A percentile compares a stretch with the other conserved stretches of the same genome.
These are phyloP conservation scores for Coffea eugenioides DNA, from an alignment of 257 asterid genomes.

Conservation along the genomic window DNA sequence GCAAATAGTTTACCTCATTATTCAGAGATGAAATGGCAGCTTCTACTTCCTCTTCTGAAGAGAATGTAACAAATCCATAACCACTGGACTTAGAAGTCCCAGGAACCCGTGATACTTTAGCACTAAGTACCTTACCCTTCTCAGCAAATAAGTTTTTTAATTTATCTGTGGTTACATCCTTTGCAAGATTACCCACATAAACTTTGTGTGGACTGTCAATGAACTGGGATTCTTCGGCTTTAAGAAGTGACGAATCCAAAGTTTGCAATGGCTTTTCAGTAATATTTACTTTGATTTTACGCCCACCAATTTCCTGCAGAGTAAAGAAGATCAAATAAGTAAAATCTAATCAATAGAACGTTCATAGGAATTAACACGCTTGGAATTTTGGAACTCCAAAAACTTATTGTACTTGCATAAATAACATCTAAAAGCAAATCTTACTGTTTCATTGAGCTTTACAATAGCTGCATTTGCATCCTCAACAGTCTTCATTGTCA, in stretches of 20 bases:
- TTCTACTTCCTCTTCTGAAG: slow-evolving; percentile 86
- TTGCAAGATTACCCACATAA: slow-evolving; percentile 88
- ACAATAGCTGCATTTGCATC: slow-evolving; percentile 75
- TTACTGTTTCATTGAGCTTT: slow-evolving; percentile 81
- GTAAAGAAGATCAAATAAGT: neutral
- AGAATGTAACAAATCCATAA: slow-evolving; percentile 80
- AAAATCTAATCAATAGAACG: neutral
- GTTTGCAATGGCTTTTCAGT: slow-evolving; percentile 76
- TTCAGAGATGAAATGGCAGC: slow-evolving; percentile 77
- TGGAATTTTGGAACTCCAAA: neutral
- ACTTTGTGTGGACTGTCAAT: slow-evolving; percentile 86
- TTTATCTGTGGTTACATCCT: slow-evolving; percentile 61
- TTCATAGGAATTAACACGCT: neutral
- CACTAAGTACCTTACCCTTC: slow-evolving; percentile 72
- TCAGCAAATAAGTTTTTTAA: slow-evolving; percentile 65
- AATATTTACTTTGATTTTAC: slow-evolving; percentile 74
- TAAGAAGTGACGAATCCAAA: slow-evolving; percentile 40
- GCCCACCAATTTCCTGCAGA: slow-evolving; percentile 79
- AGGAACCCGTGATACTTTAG: slow-evolving; percentile 76
- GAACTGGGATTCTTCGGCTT: slow-evolving; percentile 70
- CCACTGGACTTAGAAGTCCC: slow-evolving; percentile 94
- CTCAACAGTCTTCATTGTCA: slow-evolving; percentile 75
- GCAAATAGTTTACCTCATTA: slow-evolving; percentile 45
- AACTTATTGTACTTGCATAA: neutral
- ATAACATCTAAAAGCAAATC: slow-evolving; percentile 13